A percentile compares a stretch with the other conserved stretches of the same genome.
Conservation (phyloP, 2,329 filamentous ascomycete species). For the Neofusicoccum ribis region DNA sequence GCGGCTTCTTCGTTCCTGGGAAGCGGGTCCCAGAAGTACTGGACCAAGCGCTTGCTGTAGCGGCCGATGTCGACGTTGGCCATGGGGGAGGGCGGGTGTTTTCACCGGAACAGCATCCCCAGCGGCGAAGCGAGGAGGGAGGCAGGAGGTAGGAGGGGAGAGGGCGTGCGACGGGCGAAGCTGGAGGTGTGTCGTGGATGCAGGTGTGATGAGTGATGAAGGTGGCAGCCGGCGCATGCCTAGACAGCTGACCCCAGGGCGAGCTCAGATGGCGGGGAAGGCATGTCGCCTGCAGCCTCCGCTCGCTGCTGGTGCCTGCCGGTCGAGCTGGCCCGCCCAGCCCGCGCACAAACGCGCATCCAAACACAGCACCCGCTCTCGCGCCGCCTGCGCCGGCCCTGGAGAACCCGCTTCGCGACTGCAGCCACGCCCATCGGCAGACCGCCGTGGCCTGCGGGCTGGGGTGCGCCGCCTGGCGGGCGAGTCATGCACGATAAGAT, state of each 20-base stretch:
- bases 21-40: slow-evolving; percentile 90
- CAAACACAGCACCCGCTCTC: neutral
- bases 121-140: neutral
- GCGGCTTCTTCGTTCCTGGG: slow-evolving; percentile 73
- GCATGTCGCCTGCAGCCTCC: neutral
- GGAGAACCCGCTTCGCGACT: neutral
- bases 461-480: neutral
- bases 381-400: neutral
- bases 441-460: neutral
- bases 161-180: neutral
- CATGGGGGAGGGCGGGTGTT: slow-evolving; percentile 44
- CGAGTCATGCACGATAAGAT: slow-evolving; percentile 14
- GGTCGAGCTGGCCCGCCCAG: neutral
- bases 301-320: slow-evolving; percentile 2
- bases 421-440: neutral
- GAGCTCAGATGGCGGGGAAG: slow-evolving; percentile 15
- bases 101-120: slow-evolving; percentile 8
- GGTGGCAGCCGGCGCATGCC: slow-evolving; percentile 11
- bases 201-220: neutral
- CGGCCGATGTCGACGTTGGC: slow-evolving; percentile 73
- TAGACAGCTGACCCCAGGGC: slow-evolving; percentile 18
- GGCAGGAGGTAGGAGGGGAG: neutral
- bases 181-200: slow-evolving; percentile 10
- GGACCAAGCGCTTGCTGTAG: slow-evolving; percentile 74
- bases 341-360: neutral